Conservation (phyloP, 2,329 filamentous ascomycete species). For the Sclerotinia minor region DNA sequence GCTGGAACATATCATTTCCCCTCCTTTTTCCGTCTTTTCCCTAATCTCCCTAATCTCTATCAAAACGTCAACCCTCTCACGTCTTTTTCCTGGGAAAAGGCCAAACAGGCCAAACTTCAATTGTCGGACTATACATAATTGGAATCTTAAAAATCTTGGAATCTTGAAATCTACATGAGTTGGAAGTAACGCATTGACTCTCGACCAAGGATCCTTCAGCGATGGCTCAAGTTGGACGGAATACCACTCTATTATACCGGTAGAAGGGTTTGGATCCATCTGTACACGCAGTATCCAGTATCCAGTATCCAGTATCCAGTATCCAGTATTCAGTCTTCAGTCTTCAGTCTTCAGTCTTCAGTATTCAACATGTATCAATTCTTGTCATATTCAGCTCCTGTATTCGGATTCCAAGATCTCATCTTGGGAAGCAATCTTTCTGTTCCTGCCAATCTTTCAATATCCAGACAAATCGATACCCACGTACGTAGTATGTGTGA, state of each 20-base stretch:
- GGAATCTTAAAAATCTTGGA: not conserved
- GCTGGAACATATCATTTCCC: conserved; percentile 18
- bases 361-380: not conserved
- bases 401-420: not conserved
- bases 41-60: not conserved
- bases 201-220: not conserved
- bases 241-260: conserved; percentile 1
- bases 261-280: not conserved
- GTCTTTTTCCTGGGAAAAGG: not conserved
- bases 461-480: not conserved
- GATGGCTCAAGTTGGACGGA: not conserved
- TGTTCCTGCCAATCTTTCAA: not conserved
- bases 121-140: conserved; percentile 10
- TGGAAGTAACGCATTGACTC: conserved; percentile 11
- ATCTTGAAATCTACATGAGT: conserved; percentile 8
- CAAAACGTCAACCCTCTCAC: not conserved
- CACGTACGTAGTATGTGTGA: not conserved
- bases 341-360: too few species aligned
- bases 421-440: not conserved
- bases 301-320: not conserved
- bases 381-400: not conserved
- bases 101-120: conserved; percentile 3
- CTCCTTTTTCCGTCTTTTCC: not conserved
- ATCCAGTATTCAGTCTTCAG: not conserved
- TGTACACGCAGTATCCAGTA: not conserved